A percentile compares a stretch with the other conserved stretches of the same genome.
phyloP scores from a whole-genome alignment of 495 filamentous ascomycete species.

The Penicillium taxi region DNA sequence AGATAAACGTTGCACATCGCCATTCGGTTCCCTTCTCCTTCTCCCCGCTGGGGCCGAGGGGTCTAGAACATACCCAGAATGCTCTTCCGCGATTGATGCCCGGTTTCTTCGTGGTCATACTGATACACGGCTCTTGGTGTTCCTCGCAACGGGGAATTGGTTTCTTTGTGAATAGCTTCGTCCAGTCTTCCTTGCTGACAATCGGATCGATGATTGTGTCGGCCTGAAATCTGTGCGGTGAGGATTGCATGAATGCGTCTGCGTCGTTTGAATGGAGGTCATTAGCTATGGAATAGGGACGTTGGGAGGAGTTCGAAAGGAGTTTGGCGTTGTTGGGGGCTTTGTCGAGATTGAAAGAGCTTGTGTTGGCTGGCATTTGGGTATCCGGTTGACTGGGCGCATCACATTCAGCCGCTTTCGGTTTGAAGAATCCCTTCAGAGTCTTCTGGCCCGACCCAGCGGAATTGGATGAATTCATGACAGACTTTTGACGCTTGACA shows the following conservation, averaged over 20 bases:
- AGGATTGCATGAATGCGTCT: background rate
- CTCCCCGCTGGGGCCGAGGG: conserved; percentile 71
- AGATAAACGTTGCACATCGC: conserved; percentile 83
- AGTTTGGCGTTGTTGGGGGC: background rate
- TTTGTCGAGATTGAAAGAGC: background rate
- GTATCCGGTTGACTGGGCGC: background rate
- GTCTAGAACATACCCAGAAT: conserved; percentile 81
- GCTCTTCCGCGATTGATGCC: conserved; percentile 75
- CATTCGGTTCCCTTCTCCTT: conserved; percentile 78
- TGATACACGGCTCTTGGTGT: conserved; percentile 80
- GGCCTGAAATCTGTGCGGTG: conserved; percentile 5
- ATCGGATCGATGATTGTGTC: conserved; percentile 58
- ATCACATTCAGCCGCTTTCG: conserved; percentile 17
- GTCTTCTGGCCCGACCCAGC: conserved; percentile 58
- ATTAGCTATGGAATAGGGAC: background rate
- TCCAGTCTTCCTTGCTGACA: conserved; percentile 74
- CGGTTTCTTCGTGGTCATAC: conserved; percentile 72
- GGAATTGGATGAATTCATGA: conserved; percentile 11
- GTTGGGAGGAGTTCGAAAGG: background rate
- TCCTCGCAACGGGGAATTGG: conserved; percentile 67
- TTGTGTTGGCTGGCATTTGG: background rate
- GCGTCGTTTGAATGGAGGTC: background rate
- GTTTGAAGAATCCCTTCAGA: conserved; percentile 76
- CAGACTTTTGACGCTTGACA: conserved; percentile 44
- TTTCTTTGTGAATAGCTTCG: conserved; percentile 71